A percentile compares a stretch with the other conserved stretches of the same genome.
Conservation (phyloP, 306 rosid species). For the Quercus aquifolioides region DNA sequence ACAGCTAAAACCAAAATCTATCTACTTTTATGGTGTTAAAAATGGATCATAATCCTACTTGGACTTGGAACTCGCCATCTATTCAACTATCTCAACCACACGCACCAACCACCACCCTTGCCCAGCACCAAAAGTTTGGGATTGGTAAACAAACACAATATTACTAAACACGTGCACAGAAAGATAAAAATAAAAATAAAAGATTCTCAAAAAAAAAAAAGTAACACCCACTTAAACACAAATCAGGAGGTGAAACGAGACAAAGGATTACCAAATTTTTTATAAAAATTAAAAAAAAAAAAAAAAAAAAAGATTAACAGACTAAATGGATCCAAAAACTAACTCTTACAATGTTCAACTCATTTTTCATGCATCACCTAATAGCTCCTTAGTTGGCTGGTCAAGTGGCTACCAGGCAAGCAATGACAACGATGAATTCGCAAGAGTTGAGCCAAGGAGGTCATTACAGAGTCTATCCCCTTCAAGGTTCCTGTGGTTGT, state of each 20-base stretch:
- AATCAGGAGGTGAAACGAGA: background rate
- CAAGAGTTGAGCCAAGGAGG: constrained; percentile 47
- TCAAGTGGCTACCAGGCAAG: constrained; percentile 28
- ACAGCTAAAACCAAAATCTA: background rate
- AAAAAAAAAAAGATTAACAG: background rate
- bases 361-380: background rate
- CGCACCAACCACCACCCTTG: too few relatives aligned
- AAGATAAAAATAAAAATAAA: background rate
- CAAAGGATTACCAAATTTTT: background rate
- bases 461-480: constrained; percentile 66
- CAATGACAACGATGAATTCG: constrained; percentile 30
- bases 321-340: constrained; percentile 5
- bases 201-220: background rate
- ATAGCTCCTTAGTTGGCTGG: background rate
- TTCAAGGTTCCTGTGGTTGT: constrained; percentile 47
- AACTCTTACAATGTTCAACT: constrained; percentile 1
- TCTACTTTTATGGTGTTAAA: background rate
- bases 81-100: background rate
- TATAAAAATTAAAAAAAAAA: background rate
- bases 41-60: background rate
- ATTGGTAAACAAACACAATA: constrained; percentile 4
- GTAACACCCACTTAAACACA: constrained; percentile 16
- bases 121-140: constrained; percentile 11
- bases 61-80: background rate
- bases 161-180: background rate